phyloP scores from a whole-genome alignment of 2,329 filamentous ascomycete genomes.

The Cyclaneusma minus region DNA sequence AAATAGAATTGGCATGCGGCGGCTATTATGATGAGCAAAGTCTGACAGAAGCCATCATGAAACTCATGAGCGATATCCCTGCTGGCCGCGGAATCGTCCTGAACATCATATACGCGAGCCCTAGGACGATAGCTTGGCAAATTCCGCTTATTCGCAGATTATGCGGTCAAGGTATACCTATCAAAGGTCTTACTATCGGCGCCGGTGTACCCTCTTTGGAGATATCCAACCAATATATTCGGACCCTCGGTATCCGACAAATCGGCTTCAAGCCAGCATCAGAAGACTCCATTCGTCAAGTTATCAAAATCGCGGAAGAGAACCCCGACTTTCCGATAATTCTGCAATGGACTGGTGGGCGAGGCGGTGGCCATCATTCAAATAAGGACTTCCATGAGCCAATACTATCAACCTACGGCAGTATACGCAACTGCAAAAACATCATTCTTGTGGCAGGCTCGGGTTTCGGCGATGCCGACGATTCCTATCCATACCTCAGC shows the following conservation, averaged over 20 bases:
- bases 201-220: slow-evolving; percentile 89
- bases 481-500: slow-evolving; percentile 85
- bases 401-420: slow-evolving; percentile 78
- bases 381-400: slow-evolving; percentile 93
- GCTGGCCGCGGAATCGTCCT: slow-evolving; percentile 76
- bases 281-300: slow-evolving; percentile 70
- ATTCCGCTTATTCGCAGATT: slow-evolving; percentile 71
- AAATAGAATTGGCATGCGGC: slow-evolving; percentile 78
- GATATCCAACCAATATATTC: slow-evolving; percentile 84
- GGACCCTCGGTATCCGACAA: slow-evolving; percentile 83
- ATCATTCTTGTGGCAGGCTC: slow-evolving; percentile 80
- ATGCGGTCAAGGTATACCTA: slow-evolving; percentile 71
- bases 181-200: slow-evolving; percentile 84
- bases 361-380: slow-evolving; percentile 87
- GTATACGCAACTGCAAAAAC: slow-evolving; percentile 73
- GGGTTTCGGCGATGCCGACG: slow-evolving; percentile 79
- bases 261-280: slow-evolving; percentile 92
- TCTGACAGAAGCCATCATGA: slow-evolving; percentile 69
- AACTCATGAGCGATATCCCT: slow-evolving; percentile 73
- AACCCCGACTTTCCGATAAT: slow-evolving; percentile 88
- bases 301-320: slow-evolving; percentile 88
- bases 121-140: slow-evolving; percentile 82
- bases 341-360: slow-evolving; percentile 87
- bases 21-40: slow-evolving; percentile 73
- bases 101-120: slow-evolving; percentile 86